phyloP scores from a whole-genome alignment of 495 filamentous ascomycete species.

The Eremomyces bilateralis region DNA sequence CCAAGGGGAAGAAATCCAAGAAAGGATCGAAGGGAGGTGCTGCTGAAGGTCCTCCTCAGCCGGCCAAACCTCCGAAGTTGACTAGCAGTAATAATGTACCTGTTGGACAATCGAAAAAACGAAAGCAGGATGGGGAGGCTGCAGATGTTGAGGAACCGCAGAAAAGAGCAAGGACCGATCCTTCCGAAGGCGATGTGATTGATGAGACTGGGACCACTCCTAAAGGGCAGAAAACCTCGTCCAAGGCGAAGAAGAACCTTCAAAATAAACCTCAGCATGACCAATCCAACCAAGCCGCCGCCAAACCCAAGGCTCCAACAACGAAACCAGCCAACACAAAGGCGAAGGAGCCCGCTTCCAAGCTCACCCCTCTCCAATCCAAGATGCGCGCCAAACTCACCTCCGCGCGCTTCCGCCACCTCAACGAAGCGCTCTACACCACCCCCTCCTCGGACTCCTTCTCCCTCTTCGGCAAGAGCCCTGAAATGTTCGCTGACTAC shows the following conservation, averaged over 20 bases:
- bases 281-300: conserved; percentile 6
- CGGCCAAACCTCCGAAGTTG: no score
- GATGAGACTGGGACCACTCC: no score
- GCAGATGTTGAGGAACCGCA: no score
- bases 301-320: conserved; percentile 4
- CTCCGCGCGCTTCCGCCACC: conserved; percentile 85
- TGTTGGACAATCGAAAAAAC: no score
- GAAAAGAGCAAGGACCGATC: no score
- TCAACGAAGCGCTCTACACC: conserved; percentile 92
- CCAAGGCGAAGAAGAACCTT: conserved; percentile 28
- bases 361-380: conserved; percentile 75
- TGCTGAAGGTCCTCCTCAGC: no score
- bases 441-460: conserved; percentile 62
- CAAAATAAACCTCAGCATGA: conserved; percentile 11
- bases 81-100: no score
- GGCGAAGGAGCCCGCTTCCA: conserved; percentile 22
- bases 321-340: conserved; percentile 6
- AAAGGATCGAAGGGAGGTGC: no score
- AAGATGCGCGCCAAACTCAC: conserved; percentile 85
- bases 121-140: no score
- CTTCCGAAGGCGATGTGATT: no score
- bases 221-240: no score
- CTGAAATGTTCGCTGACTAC: conserved; percentile 84
- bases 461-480: conserved; percentile 52
- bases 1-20: no score